Percentiles rank a stretch among this genome's conserved stretches.
phyloP scores from a whole-genome alignment of 768 basidiomycete genomes.

The Boletus rufocinnamomeus region DNA sequence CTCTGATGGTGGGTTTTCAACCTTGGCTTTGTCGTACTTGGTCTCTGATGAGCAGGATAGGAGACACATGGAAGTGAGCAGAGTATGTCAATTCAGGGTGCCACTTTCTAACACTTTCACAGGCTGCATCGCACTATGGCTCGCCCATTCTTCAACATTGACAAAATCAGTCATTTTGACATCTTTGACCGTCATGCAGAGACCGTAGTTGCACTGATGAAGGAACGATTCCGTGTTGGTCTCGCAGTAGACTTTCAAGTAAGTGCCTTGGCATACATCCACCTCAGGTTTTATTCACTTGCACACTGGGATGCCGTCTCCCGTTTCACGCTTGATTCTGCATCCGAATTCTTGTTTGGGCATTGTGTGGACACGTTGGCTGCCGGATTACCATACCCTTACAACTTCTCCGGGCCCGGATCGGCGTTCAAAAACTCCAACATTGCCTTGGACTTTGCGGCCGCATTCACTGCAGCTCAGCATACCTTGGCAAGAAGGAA shows the following conservation, averaged over 20 bases:
- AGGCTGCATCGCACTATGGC: slow-evolving; percentile 69
- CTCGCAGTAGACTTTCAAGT: slow-evolving; percentile 64
- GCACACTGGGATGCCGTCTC: slow-evolving; percentile 42
- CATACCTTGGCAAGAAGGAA: slow-evolving; percentile 30
- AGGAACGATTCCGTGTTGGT: slow-evolving; percentile 45
- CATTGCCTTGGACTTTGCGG: slow-evolving; percentile 30
- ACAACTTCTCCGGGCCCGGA: slow-evolving; percentile 19
- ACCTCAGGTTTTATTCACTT: not conserved
- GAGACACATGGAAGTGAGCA: slow-evolving; percentile 70
- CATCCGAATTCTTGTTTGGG: slow-evolving; percentile 56
- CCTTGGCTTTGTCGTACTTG: not conserved
- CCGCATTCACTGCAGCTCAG: slow-evolving; percentile 40
- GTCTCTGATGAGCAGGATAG: slow-evolving; percentile 32
- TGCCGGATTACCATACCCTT: slow-evolving; percentile 41
- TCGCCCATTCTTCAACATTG: slow-evolving; percentile 68
- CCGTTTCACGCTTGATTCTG: slow-evolving; percentile 54
- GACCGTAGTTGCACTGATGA: slow-evolving; percentile 47
- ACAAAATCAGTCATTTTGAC: slow-evolving; percentile 62
- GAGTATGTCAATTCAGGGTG: not conserved
- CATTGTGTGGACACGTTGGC: slow-evolving; percentile 42
- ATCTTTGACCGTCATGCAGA: slow-evolving; percentile 58
- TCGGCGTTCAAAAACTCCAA: slow-evolving; percentile 15
- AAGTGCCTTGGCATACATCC: not conserved
- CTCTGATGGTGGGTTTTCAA: slow-evolving; percentile 42
- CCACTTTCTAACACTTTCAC: not conserved